Conservation (phyloP, 2,329 filamentous ascomycete species). For the Aspergillus phoenicis region DNA sequence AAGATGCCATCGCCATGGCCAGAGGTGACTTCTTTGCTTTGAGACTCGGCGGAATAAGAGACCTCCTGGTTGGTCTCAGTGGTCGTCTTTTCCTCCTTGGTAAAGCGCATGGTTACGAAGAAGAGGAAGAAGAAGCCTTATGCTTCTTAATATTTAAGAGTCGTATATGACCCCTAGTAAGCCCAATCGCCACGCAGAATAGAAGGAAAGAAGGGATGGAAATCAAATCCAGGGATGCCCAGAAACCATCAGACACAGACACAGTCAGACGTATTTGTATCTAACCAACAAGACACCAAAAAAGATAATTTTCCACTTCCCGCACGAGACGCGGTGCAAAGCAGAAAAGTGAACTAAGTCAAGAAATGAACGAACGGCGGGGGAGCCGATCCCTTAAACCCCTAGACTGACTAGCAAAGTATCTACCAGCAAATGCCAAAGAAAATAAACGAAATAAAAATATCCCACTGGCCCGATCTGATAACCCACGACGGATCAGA, state of each 20-base stretch:
- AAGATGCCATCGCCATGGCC: conserved; percentile 3
- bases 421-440: too few species aligned
- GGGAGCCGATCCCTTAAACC: background rate
- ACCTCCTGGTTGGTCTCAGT: background rate
- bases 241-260: background rate
- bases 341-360: background rate
- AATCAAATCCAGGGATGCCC: too few species aligned
- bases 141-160: too few species aligned
- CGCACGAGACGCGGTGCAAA: background rate
- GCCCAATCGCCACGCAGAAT: too few species aligned
- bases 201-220: too few species aligned
- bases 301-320: background rate
- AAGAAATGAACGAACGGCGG: background rate
- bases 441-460: too few species aligned
- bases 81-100: background rate
- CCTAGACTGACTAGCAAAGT: too few species aligned
- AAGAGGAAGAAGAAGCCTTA: background rate
- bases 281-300: background rate
- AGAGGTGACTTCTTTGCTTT: background rate
- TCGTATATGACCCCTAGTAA: too few species aligned
- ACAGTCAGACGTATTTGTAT: background rate
- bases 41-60: background rate
- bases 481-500: background rate
- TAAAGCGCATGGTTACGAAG: background rate
- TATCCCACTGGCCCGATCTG: background rate